Percentiles rank a stretch among this genome's conserved stretches.
Conservation (phyloP, 495 filamentous ascomycete species). For the Apiosordaria backusii region DNA sequence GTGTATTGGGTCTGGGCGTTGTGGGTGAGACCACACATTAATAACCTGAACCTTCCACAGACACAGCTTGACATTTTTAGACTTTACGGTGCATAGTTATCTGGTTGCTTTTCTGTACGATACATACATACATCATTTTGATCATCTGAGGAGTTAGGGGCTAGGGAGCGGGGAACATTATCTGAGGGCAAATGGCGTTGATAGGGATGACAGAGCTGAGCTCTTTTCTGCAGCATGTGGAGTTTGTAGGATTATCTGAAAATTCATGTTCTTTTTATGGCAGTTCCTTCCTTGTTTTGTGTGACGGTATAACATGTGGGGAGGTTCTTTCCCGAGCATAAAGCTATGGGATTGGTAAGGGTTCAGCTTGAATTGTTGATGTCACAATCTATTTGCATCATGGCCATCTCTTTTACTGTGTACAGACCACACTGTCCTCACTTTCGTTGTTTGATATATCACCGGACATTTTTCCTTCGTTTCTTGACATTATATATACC, state of each 20-base stretch:
- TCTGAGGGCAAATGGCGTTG: background rate
- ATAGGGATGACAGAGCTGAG: background rate
- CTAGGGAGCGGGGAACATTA: background rate
- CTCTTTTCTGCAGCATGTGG: background rate
- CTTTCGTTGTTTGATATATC: background rate
- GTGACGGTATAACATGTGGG: no score
- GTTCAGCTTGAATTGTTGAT: background rate
- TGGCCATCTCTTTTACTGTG: background rate
- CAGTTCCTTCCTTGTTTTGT: no score
- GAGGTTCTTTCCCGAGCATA: no score
- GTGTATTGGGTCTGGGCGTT: conserved; percentile 4
- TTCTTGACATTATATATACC: background rate
- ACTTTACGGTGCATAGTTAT: background rate
- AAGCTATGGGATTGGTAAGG: background rate
- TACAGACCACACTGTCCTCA: background rate
- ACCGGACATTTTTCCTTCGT: background rate
- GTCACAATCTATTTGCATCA: background rate
- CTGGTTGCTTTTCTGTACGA: background rate
- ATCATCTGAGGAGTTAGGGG: background rate
- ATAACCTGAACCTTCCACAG: background rate
- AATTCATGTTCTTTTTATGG: no score
- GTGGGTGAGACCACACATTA: conserved; percentile 17
- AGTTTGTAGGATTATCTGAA: background rate
- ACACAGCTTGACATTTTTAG: background rate
- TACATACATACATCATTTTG: background rate